Evolutionary conservation across 805 yeast species (phyloP).

Genomic region (Crinitomyces ghanaensis): DNA sequence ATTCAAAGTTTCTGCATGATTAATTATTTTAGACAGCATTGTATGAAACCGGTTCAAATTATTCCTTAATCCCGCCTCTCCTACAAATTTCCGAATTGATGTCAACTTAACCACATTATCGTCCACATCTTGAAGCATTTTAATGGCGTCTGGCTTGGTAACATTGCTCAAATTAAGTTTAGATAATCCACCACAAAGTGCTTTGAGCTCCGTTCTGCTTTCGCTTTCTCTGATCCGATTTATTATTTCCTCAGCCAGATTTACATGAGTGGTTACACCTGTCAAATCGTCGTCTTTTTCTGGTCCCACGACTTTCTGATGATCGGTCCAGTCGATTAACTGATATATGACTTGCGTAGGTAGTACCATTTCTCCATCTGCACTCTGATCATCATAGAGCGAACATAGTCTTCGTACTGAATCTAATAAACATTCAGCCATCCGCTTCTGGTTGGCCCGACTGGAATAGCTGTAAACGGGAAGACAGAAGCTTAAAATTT

Average conservation of each 20-base stretch:
- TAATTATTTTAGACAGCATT: constrained; percentile 13
- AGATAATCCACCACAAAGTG: constrained; percentile 39
- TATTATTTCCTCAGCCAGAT: constrained; percentile 44
- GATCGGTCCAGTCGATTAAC: constrained; percentile 77
- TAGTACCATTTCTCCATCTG: constrained; percentile 24
- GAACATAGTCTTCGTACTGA: constrained; percentile 37
- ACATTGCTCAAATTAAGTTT: constrained; percentile 35
- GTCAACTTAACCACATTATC: constrained; percentile 23
- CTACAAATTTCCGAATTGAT: constrained; percentile 21
- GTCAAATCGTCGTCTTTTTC: constrained; percentile 20
- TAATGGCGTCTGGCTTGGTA: constrained; percentile 19
- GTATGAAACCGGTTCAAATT: constrained; percentile 25
- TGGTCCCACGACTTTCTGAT: constrained; percentile 28
- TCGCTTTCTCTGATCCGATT: constrained; percentile 37
- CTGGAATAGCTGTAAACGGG: constrained; percentile 83
- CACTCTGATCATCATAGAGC: constrained; percentile 28
- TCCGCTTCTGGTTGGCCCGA: constrained; percentile 52
- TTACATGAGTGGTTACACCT: constrained; percentile 46
- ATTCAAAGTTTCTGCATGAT: no score
- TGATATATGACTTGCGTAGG: constrained; percentile 56
- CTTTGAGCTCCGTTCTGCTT: constrained; percentile 41
- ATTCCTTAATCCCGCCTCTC: constrained; percentile 28
- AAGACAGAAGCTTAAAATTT: constrained; percentile 73
- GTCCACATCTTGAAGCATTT: constrained; percentile 20
- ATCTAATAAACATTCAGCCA: constrained; percentile 34